Evolutionary conservation across 2,329 filamentous ascomycete species (phyloP).

Genomic region (Drechslerella coelobrocha): DNA sequence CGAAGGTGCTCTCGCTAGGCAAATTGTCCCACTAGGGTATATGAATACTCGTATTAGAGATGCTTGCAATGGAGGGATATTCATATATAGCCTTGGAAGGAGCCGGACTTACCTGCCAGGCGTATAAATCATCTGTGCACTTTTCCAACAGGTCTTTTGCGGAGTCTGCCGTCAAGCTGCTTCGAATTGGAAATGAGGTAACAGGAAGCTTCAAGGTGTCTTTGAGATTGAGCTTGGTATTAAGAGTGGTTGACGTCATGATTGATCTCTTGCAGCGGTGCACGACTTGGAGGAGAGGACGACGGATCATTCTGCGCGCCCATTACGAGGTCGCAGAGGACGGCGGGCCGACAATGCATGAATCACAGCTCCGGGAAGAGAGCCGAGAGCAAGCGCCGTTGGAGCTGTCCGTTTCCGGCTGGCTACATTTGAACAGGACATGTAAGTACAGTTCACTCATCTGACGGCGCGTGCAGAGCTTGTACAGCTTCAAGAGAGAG

Average conservation of each 20-base stretch:
- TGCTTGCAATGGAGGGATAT: conserved; percentile 39
- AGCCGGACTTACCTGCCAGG: conserved; percentile 73
- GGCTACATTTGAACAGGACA: conserved; percentile 20
- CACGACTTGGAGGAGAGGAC: conserved; percentile 34
- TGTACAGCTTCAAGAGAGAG: conserved; percentile 19
- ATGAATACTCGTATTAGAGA: conserved; percentile 42
- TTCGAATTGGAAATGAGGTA: conserved; percentile 68
- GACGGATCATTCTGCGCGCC: conserved; percentile 31
- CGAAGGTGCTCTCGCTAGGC: conserved; percentile 68
- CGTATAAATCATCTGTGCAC: conserved; percentile 87
- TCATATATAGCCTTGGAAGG: not conserved
- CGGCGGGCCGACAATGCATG: conserved; percentile 14
- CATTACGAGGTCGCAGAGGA: conserved; percentile 1
- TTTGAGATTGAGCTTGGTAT: conserved; percentile 56
- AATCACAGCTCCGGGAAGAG: conserved; percentile 26
- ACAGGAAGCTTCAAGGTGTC: conserved; percentile 69
- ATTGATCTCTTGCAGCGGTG: conserved; percentile 43
- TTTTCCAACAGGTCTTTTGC: conserved; percentile 69
- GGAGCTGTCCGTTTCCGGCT: conserved; percentile 21
- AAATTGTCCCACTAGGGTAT: conserved; percentile 58
- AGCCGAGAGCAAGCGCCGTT: conserved; percentile 18
- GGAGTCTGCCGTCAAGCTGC: conserved; percentile 36
- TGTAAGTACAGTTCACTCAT: conserved; percentile 3
- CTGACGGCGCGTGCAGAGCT: conserved; percentile 9
- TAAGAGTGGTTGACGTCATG: conserved; percentile 44